Base-by-base conservation (phyloP, 106 monocot genomes). In the Dioscorea dumetorum region DNA sequence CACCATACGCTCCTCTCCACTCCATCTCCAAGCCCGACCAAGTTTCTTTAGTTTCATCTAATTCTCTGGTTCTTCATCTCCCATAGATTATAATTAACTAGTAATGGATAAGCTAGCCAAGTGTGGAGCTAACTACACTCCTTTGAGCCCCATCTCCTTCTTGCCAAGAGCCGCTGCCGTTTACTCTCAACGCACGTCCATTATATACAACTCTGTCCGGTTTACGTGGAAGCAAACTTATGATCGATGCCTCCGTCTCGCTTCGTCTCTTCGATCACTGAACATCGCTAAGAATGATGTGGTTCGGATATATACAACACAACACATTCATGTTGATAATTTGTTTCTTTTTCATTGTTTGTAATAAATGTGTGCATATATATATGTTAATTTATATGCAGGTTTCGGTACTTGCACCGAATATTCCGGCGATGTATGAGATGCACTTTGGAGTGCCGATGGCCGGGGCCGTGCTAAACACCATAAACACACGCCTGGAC, bases 391-490 rank as follows among this genome's bases (percentile, higher is more conserved):
- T 3, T 41, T 41, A 8, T 10, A 41, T 41, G 41, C 18, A 85
- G 84, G 83, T 93, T 4, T 93, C 93, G 0, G 79, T 93, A 3
- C 68, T 88, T 0, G 85, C 93, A 0, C 88, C 93, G 0, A 93
- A 93, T 65, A 50, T 86, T 1, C 85, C 88, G 8, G 85, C 87
- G 0, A 23, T 82, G 33, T 85, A 87, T 56, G 89, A 93, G 71
- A 69, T 83, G 76, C 92, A 93, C 76, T 93, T 93, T 32, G 88
- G 65, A 12, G 92, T 93, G 49, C 88, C 88, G 24, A 93, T 93
- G 88, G 74, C 81, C 28, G 92, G 91, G 7, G 88, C 92, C 2
- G 80, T 93, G 28, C 76, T 88, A 21, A 86, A 86, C 85, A 60
- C 83, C 73, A 74, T 93, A 34, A 93, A 88, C 83, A 81, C 61